Evolutionary conservation across 1,284 basidiomycete genomes (phyloP).

Genomic region (Pulchroboletus neoregius): DNA sequence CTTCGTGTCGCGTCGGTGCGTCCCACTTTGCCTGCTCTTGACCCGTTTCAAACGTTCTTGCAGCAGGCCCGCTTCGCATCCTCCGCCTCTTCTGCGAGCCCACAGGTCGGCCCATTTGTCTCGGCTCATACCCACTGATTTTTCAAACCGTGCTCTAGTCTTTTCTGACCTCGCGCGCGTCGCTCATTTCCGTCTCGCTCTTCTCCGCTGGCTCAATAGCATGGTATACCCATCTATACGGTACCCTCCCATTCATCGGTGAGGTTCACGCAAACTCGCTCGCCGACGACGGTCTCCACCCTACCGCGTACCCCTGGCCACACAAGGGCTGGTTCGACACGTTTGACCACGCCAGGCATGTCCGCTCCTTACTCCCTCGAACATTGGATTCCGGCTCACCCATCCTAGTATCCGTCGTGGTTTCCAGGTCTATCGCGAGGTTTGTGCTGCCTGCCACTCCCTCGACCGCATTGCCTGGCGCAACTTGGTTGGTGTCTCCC

Average conservation of each 20-base stretch:
- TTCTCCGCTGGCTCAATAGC: slow-evolving; percentile 86
- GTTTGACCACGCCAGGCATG: slow-evolving; percentile 91
- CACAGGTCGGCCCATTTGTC: slow-evolving; percentile 47
- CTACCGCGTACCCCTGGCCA: slow-evolving; percentile 85
- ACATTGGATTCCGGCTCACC: slow-evolving; percentile 11
- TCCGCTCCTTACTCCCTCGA: slow-evolving; percentile 10
- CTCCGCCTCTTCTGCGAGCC: slow-evolving; percentile 50
- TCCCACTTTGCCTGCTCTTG: background rate
- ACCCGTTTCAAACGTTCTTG: slow-evolving; percentile 13
- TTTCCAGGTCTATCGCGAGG: slow-evolving; percentile 99
- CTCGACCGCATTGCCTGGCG: slow-evolving; percentile 99
- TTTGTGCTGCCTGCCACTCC: slow-evolving; percentile 98
- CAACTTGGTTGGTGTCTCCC: slow-evolving; percentile 97
- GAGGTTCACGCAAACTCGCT: slow-evolving; percentile 88
- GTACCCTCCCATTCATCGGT: slow-evolving; percentile 79
- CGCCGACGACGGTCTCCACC: slow-evolving; percentile 94
- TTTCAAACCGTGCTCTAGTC: slow-evolving; percentile 37
- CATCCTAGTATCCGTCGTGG: slow-evolving; percentile 86
- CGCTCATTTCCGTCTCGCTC: slow-evolving; percentile 75
- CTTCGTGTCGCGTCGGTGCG: slow-evolving; percentile 47
- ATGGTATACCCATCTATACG: slow-evolving; percentile 96
- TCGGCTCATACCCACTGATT: background rate
- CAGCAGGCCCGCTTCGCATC: slow-evolving; percentile 68
- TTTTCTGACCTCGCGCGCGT: slow-evolving; percentile 67
- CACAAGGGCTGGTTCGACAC: slow-evolving; percentile 86